Base-by-base conservation (phyloP, 202 grass and related monocot species). In the Tripidium arundinaceum region DNA sequence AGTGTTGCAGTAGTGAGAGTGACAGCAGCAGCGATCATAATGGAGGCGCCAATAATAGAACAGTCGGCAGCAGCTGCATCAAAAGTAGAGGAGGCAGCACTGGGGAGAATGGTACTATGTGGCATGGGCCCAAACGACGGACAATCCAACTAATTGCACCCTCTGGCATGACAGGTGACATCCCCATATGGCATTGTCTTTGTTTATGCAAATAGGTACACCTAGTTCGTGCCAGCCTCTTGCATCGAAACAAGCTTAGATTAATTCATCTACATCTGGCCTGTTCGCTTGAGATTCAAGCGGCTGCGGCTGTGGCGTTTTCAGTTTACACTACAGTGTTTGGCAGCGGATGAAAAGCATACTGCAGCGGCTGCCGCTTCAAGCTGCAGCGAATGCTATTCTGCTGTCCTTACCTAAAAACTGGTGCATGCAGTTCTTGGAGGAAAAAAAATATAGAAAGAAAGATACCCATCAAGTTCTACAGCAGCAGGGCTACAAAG, bases 21-120 rank as follows among this genome's bases (percentile, higher is more conserved):
- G 10, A 68, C 64, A 72, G 12, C 45, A 61, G 27, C 43, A 68
- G 15, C 22, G 22, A 59, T 62, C 70, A 77, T 55, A 76, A 80
- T 81, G 71, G 79, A 65, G 78, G 57, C 27, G 18, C 25, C 52
- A 65, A 85, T 76, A 84, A 77, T 71, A 68, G 27, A 67, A 77
- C 73, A 68, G 72, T 36, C 28, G 50, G 65, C 63, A 62, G 77
- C 64, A 33, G 70, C 27, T 15, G 6, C 47, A 75, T 73, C 46
- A 43, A 43, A 58, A 68, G 71, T 61, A 74, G 26, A 75, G 38
- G 49, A 73, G 24, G 27, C 37, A 37, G 62, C 79, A 65, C 6
- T 39, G 27, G 63, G 76, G 13, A 61, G n/a, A 75, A 75, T 75
- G 50, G 72, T 49, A 79, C 63, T 67, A 77, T 28, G 34, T 15